Evolutionary conservation across 2,329 filamentous ascomycete genomes (phyloP), one percentile per base, ranked within the genome.

Genomic region (Cryphonectria naterciae): DNA sequence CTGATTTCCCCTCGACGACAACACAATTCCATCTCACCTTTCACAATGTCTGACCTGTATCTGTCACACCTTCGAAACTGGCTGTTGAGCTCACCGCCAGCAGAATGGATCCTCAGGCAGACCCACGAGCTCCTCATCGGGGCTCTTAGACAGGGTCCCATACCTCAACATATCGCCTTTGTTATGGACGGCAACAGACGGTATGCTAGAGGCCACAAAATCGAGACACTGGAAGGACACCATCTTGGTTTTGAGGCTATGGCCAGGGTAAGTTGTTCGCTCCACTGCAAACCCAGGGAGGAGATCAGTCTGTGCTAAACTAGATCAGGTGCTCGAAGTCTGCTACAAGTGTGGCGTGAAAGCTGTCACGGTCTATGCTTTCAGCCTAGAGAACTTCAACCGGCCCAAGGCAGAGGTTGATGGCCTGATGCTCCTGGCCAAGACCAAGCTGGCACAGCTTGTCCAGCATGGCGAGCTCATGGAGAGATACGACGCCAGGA

Each of bases 331-430:
- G 68, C 90, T 99, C 72, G 96, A 99, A 82, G 93, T 99, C 69
- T 98, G 96, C 86, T 99, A 98, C 86, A 98, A 97, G 80, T 94
- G 93, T 71, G 96, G 96, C 68, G 95, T 99, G 74, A 95, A 96
- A 80, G 94, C 97, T 11, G 95, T 99, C 54, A 98, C 96, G 4
- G 94, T 99, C 74, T 99, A 98, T 80, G 96, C 96, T 22, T 99
- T 99, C 83, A 97, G 94, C 79, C 98, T 99, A 78, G 96, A 99
- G 82, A 99, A 99, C 84, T 99, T 97, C 85, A 97, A 98, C 80
- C 91, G 96, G 7, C 95, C 94, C 32, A 95, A 96, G 81, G 96
- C 97, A 81, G 96, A 99, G 81, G 96, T 99, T 11, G 94, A 98
- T 78, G 95, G 94, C 41, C 84, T 99, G 73, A 99, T 99, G 96